Percentiles rank a stretch among this genome's conserved stretches.
Conservation (phyloP, 441 rosid species). For the Hura crepitans region DNA sequence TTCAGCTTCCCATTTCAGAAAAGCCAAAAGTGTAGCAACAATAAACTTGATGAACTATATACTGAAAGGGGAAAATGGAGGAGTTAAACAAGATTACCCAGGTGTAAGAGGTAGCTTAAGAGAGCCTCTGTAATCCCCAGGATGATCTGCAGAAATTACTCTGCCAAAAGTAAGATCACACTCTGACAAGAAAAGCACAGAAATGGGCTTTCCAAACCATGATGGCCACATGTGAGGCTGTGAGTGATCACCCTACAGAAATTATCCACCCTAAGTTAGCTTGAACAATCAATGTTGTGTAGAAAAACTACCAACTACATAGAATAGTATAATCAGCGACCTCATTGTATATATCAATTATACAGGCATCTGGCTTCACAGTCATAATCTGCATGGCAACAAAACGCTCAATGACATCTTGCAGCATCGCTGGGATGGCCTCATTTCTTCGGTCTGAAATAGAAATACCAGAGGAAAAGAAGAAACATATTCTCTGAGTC, state of each 20-base stretch:
- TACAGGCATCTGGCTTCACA: slow-evolving; percentile 74
- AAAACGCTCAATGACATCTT: slow-evolving; percentile 65
- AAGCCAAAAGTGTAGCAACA: not conserved
- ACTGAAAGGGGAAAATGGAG: slow-evolving; percentile 8
- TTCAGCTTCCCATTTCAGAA: too few relatives aligned
- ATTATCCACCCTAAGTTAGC: slow-evolving; percentile 19
- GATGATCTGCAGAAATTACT: slow-evolving; percentile 49
- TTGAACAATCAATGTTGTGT: not conserved
- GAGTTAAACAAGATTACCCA: slow-evolving; percentile 47
- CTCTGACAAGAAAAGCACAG: slow-evolving; percentile 66
- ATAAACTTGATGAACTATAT: not conserved
- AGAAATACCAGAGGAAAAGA: not conserved
- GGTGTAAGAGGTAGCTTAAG: slow-evolving; percentile 72
- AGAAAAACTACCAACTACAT: slow-evolving; percentile 10
- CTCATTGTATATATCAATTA: slow-evolving; percentile 81
- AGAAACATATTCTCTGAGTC: not conserved
- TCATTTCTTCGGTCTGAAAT: slow-evolving; percentile 58
- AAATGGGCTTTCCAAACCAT: slow-evolving; percentile 75
- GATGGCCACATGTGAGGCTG: slow-evolving; percentile 70
- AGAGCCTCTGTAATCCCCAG: slow-evolving; percentile 77
- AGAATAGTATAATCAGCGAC: slow-evolving; percentile 28
- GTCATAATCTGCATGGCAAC: slow-evolving; percentile 51
- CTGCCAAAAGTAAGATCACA: slow-evolving; percentile 80
- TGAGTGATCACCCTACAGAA: slow-evolving; percentile 79
- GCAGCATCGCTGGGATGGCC: slow-evolving; percentile 67